phyloP scores from a whole-genome alignment of 495 filamentous ascomycete genomes.

The Penicillium longicatenatum region DNA sequence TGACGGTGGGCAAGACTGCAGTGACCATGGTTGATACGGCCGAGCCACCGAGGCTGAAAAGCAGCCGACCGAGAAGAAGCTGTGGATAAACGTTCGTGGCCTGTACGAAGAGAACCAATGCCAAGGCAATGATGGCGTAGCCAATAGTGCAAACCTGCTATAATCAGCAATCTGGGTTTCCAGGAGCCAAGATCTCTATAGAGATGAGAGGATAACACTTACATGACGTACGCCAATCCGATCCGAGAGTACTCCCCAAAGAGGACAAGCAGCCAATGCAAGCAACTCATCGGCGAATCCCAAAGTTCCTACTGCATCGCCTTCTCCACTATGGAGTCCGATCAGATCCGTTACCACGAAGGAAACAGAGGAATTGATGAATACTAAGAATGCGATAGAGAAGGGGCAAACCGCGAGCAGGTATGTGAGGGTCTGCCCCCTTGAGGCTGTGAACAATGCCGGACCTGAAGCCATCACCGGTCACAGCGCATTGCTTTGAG shows the following conservation, averaged over 20 bases:
- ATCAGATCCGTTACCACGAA: constrained; percentile 95
- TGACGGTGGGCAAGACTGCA: constrained; percentile 86
- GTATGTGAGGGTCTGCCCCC: constrained; percentile 78
- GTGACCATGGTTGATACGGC: constrained; percentile 98
- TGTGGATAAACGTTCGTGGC: constrained; percentile 87
- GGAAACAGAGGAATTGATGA: constrained; percentile 89
- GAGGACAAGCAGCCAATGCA: constrained; percentile 83
- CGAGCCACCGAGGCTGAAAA: constrained; percentile 89
- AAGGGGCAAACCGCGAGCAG: constrained; percentile 88
- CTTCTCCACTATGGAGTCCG: constrained; percentile 71
- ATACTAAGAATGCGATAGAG: constrained; percentile 95
- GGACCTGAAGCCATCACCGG: constrained; percentile 37
- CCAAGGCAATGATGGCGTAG: constrained; percentile 75
- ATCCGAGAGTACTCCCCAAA: constrained; percentile 92
- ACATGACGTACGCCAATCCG: constrained; percentile 78
- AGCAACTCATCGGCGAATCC: constrained; percentile 96
- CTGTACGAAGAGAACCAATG: constrained; percentile 80
- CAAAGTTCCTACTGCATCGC: constrained; percentile 88
- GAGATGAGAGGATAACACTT: constrained; percentile 15
- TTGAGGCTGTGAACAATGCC: constrained; percentile 61
- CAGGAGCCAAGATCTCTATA: neutral
- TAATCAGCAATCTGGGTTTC: constrained; percentile 5
- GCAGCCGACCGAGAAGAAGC: constrained; percentile 77
- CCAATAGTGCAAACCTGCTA: constrained; percentile 71
- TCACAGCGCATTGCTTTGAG: constrained; percentile 18